A percentile compares a stretch with the other conserved stretches of the same genome.
These are phyloP conservation scores for Russula sp. DNA, from an alignment of 768 basidiomycete genomes.

Conservation along the genomic window DNA sequence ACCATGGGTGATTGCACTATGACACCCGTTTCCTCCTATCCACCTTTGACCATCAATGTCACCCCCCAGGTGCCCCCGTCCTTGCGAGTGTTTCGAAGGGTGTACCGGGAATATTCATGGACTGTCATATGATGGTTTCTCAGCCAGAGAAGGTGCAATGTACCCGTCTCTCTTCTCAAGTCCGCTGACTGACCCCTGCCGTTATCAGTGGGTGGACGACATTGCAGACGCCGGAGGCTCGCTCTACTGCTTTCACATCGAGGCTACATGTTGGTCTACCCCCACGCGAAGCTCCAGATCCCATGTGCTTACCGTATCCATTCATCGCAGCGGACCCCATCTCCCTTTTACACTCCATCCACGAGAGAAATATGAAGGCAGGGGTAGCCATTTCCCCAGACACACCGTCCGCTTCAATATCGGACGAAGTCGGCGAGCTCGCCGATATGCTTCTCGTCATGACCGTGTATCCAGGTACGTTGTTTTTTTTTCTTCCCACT, in stretches of 20 bases:
- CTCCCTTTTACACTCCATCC: constrained; percentile 75
- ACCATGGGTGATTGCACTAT: constrained; percentile 69
- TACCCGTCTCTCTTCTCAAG: not conserved
- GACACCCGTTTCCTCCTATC: constrained; percentile 13
- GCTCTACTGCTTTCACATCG: constrained; percentile 94
- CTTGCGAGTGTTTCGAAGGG: constrained; percentile 79
- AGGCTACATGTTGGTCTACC: constrained; percentile 72
- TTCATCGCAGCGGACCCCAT: constrained; percentile 54
- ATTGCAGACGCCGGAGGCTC: constrained; percentile 94
- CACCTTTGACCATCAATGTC: constrained; percentile 5
- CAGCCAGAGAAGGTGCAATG: constrained; percentile 74
- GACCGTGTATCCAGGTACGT: constrained; percentile 89
- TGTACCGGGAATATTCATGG: constrained; percentile 96
- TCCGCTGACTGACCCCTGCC: not conserved
- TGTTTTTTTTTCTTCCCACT: not conserved
- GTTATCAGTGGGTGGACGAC: constrained; percentile 84
- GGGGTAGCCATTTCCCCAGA: constrained; percentile 97
- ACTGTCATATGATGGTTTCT: constrained; percentile 99
- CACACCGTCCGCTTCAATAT: constrained; percentile 83
- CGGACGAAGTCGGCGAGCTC: constrained; percentile 71
- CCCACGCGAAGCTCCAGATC: not conserved
- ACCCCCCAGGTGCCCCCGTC: constrained; percentile 69
- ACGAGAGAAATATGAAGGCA: constrained; percentile 81
- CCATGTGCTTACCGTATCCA: not conserved
- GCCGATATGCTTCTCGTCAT: constrained; percentile 97